Evolutionary conservation across 192 early-diverging fungal species (phyloP).

Genomic region (Chytriomyces sp.): DNA sequence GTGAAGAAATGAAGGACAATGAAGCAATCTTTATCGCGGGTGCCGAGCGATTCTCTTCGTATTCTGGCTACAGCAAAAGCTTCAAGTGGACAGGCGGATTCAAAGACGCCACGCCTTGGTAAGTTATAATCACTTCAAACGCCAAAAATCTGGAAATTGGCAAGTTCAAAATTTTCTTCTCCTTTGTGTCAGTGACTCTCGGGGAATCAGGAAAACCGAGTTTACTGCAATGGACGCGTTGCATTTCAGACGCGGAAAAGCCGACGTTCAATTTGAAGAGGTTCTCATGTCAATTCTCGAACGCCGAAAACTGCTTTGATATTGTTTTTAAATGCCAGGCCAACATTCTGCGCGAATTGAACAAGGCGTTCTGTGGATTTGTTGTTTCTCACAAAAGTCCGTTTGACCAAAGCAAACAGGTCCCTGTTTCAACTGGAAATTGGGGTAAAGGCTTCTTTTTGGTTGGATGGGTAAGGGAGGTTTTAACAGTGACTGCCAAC

Average conservation of each 20-base stretch:
- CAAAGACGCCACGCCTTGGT: constrained; percentile 32
- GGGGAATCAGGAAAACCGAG: constrained; percentile 36
- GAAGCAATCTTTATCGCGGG: constrained; percentile 51
- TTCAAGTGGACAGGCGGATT: constrained; percentile 42
- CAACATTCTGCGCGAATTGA: constrained; percentile 46
- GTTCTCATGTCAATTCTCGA: neutral
- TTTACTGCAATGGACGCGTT: constrained; percentile 53
- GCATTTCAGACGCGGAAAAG: constrained; percentile 29
- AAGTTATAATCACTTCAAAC: neutral
- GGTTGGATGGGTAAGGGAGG: neutral
- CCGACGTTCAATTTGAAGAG: constrained; percentile 14
- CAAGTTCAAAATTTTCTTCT: neutral
- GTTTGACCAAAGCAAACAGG: neutral
- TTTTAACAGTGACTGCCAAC: neutral
- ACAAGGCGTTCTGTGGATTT: constrained; percentile 56
- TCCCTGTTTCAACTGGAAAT: constrained; percentile 42
- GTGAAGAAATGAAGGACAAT: constrained; percentile 42
- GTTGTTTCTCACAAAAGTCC: constrained; percentile 26
- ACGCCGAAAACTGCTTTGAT: neutral
- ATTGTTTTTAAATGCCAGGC: neutral
- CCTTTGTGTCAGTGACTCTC: constrained; percentile 30
- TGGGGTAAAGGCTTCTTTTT: constrained; percentile 16
- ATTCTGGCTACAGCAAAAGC: constrained; percentile 48
- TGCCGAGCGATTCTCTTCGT: constrained; percentile 47
- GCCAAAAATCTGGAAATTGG: no score